These are phyloP conservation scores for Pelargonium australe DNA, from an alignment of 441 rosid species.

Conservation along the genomic window DNA sequence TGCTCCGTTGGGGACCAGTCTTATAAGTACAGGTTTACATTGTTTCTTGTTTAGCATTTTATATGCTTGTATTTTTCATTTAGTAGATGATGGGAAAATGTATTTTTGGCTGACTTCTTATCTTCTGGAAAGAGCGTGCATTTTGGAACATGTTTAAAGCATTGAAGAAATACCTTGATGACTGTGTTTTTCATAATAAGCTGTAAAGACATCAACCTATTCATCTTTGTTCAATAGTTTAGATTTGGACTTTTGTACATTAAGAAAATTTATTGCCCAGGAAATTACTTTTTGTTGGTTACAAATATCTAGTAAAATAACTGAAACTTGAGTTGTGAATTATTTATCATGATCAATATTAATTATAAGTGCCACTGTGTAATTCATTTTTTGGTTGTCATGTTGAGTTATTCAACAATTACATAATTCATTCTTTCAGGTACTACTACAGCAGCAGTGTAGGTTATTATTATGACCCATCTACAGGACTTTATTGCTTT, in stretches of 20 bases:
- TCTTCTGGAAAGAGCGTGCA: no score
- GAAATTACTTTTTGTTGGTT: background rate
- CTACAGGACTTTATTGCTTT: constrained; percentile 65
- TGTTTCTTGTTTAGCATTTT: no score
- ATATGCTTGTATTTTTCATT: no score
- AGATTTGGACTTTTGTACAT: background rate
- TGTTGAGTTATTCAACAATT: background rate
- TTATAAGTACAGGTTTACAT: background rate
- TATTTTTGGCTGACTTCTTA: no score
- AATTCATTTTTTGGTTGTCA: background rate
- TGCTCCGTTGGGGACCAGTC: background rate
- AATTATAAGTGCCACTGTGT: background rate
- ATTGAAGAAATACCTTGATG: no score
- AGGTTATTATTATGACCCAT: constrained; percentile 86
- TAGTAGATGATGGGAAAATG: no score
- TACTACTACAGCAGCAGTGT: constrained; percentile 85
- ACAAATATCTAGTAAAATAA: background rate
- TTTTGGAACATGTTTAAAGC: no score
- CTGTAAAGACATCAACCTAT: background rate
- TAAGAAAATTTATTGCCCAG: background rate
- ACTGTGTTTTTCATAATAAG: background rate
- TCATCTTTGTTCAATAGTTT: background rate
- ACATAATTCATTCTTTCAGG: constrained; percentile 32
- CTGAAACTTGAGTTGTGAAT: background rate
- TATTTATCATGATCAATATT: background rate